Conservation (phyloP, 768 basidiomycete genomes). For the Psilocybe cubensis region DNA sequence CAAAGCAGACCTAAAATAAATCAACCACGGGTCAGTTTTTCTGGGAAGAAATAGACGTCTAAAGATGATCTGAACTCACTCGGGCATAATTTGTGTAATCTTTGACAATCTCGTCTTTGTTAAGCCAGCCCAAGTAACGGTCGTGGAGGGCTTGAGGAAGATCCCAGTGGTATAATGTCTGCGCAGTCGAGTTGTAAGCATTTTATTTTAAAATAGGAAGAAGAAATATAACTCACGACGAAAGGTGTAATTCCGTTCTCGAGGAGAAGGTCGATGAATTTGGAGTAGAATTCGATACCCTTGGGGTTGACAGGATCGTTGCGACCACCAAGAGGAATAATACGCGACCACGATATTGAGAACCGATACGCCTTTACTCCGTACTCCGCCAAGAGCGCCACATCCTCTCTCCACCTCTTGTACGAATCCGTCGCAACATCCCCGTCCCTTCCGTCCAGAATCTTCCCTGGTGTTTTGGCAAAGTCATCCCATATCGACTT, state of each 20-base stretch:
- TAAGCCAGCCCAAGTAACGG: constrained; percentile 76
- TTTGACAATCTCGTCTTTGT: constrained; percentile 68
- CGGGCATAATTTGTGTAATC: constrained; percentile 67
- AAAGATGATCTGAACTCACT: constrained; percentile 31
- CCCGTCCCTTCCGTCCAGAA: constrained; percentile 65
- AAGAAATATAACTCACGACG: constrained; percentile 45
- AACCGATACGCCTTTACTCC: constrained; percentile 78
- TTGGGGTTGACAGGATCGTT: constrained; percentile 73
- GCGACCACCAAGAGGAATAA: constrained; percentile 75
- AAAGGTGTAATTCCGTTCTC: constrained; percentile 68
- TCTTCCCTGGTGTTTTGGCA: constrained; percentile 66
- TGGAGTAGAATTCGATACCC: constrained; percentile 72
- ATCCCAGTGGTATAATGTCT: constrained; percentile 83
- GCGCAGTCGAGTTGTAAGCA: constrained; percentile 2
- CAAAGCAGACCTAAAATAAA: constrained; percentile 63
- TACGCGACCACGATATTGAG: constrained; percentile 75
- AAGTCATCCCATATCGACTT: constrained; percentile 81
- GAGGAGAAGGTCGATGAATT: constrained; percentile 70
- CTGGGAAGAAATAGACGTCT: constrained; percentile 14
- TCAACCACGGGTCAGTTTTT: constrained; percentile 17
- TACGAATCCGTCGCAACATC: constrained; percentile 77
- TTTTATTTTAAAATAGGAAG: background rate
- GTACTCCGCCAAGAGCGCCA: constrained; percentile 62
- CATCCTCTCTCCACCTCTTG: constrained; percentile 67
- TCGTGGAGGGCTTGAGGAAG: constrained; percentile 76